These are phyloP conservation scores for Xanthoconium separans DNA, from an alignment of 1,284 basidiomycete species.

Conservation along the genomic window DNA sequence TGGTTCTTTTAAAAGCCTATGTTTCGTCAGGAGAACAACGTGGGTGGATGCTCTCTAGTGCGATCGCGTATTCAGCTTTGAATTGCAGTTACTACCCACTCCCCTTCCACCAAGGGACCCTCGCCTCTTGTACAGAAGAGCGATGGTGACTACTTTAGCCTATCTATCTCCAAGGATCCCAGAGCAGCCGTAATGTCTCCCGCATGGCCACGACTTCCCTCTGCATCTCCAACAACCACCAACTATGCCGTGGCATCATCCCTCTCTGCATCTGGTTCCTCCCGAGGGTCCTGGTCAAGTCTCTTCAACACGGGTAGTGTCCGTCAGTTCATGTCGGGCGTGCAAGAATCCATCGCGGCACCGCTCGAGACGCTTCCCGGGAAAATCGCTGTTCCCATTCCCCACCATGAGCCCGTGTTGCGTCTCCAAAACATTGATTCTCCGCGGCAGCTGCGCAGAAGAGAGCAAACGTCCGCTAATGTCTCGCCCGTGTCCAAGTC, in stretches of 20 bases:
- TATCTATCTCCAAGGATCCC: slow-evolving; percentile 37
- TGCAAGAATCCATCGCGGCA: slow-evolving; percentile 48
- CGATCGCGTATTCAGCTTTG: neutral
- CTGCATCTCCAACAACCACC: slow-evolving; percentile 36
- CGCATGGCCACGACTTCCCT: slow-evolving; percentile 35
- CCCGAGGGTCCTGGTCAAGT: slow-evolving; percentile 74
- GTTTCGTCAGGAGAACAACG: slow-evolving; percentile 24
- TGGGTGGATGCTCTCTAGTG: slow-evolving; percentile 16
- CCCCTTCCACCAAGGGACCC: slow-evolving; percentile 20
- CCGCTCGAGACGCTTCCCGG: slow-evolving; percentile 32
- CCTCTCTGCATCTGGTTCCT: slow-evolving; percentile 49
- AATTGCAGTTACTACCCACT: slow-evolving; percentile 2
- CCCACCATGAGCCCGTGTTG: slow-evolving; percentile 23
- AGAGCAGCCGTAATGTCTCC: slow-evolving; percentile 31
- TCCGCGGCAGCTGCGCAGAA: slow-evolving; percentile 24
- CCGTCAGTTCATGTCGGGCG: slow-evolving; percentile 61
- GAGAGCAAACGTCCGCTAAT: slow-evolving; percentile 27
- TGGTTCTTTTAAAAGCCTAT: slow-evolving; percentile 57
- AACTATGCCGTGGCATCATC: slow-evolving; percentile 35
- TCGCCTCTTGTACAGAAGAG: slow-evolving; percentile 20
- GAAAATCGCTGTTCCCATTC: slow-evolving; percentile 32
- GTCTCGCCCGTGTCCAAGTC: slow-evolving; percentile 47
- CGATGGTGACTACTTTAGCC: slow-evolving; percentile 49
- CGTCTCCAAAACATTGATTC: slow-evolving; percentile 25
- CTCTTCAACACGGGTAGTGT: slow-evolving; percentile 63